Conservation (phyloP, 2,329 filamentous ascomycete genomes). For the Albophoma yamanashiensis region DNA sequence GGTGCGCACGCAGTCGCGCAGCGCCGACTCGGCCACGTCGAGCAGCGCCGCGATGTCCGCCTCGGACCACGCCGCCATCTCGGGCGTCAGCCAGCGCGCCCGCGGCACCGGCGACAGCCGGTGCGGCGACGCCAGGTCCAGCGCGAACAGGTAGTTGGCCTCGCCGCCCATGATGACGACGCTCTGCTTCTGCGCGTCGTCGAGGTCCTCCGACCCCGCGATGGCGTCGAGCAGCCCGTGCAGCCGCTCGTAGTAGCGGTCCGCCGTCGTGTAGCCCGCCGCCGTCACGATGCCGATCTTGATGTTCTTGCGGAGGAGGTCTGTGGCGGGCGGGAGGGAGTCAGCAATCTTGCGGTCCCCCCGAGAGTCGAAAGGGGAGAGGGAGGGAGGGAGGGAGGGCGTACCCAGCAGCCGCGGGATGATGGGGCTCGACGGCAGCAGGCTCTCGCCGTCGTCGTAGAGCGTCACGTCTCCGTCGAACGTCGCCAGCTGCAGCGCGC, state of each 20-base stretch:
- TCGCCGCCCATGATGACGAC: constrained; percentile 92
- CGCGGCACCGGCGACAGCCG: constrained; percentile 59
- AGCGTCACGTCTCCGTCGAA: constrained; percentile 98
- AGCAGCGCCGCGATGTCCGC: constrained; percentile 69
- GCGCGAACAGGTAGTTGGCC: constrained; percentile 89
- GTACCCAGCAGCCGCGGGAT: constrained; percentile 51
- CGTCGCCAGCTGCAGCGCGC: constrained; percentile 73
- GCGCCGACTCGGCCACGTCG: constrained; percentile 75
- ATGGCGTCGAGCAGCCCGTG: constrained; percentile 80
- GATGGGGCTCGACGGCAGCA: constrained; percentile 66
- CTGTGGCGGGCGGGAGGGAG: constrained; percentile 16
- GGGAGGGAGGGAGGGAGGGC: neutral
- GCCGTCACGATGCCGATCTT: constrained; percentile 94
- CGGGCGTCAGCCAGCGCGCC: constrained; percentile 61
- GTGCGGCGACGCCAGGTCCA: constrained; percentile 51
- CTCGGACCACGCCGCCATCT: constrained; percentile 70
- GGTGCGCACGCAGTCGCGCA: constrained; percentile 70
- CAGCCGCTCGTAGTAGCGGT: constrained; percentile 77
- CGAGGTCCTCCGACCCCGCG: constrained; percentile 45
- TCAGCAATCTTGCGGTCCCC: neutral
- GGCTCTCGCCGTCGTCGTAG: constrained; percentile 78
- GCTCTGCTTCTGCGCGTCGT: constrained; percentile 58
- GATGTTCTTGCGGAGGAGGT: constrained; percentile 66
- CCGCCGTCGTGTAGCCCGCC: constrained; percentile 83
- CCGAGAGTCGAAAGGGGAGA: neutral